Percentiles rank a stretch among this genome's conserved stretches.
phyloP scores from a whole-genome alignment of 2,329 filamentous ascomycete genomes.

The Lojkania enalia region DNA sequence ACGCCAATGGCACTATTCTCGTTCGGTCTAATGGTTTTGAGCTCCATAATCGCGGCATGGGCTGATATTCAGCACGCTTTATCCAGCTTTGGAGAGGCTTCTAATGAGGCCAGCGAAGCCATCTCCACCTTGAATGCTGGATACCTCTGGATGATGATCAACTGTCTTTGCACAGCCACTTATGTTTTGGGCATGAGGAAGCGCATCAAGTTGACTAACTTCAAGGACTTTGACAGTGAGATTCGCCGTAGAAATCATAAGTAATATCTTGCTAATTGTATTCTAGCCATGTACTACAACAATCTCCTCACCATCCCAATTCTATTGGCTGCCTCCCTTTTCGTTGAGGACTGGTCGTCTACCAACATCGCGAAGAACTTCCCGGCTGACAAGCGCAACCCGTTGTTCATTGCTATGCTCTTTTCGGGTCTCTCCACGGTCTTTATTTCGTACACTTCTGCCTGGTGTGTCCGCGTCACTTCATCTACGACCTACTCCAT shows the following conservation, averaged over 20 bases:
- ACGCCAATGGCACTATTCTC: conserved; percentile 85
- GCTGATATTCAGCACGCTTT: conserved; percentile 90
- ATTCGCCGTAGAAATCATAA: conserved; percentile 22
- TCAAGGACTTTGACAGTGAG: conserved; percentile 99
- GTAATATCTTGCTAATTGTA: conserved; percentile 12
- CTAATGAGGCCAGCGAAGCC: conserved; percentile 65
- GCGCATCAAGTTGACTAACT: conserved; percentile 98
- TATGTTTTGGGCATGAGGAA: conserved; percentile 95
- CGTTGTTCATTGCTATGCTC: conserved; percentile 83
- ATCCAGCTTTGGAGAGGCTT: conserved; percentile 58
- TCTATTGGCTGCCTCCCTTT: conserved; percentile 76
- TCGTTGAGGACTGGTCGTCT: conserved; percentile 90
- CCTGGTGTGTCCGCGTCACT: conserved; percentile 97
- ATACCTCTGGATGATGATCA: conserved; percentile 97
- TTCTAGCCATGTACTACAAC: conserved; percentile 97
- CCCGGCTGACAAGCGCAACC: conserved; percentile 76
- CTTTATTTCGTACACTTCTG: conserved; percentile 99
- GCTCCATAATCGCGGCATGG: conserved; percentile 94
- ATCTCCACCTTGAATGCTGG: conserved; percentile 91
- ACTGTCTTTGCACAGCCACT: conserved; percentile 90
- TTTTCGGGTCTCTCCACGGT: conserved; percentile 91
- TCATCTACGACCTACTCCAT: conserved; percentile 98
- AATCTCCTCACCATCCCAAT: conserved; percentile 96
- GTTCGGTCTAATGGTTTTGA: conserved; percentile 95
- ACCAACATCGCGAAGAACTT: conserved; percentile 87